phyloP scores from a whole-genome alignment of 129 eudicot species.

The Escallonia herrerae region DNA sequence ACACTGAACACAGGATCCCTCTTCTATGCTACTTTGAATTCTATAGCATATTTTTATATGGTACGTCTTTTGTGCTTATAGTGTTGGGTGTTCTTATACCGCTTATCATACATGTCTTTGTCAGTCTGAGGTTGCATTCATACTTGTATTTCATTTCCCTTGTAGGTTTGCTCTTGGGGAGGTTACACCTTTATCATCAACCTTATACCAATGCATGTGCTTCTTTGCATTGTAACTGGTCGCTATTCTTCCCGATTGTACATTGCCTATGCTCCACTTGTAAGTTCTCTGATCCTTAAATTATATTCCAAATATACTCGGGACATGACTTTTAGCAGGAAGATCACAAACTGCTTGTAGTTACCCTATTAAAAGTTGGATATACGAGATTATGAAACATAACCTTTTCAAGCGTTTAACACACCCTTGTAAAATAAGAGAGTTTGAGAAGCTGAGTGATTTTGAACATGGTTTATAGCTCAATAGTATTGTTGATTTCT shows the following conservation, averaged over 20 bases:
- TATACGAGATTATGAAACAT: no score
- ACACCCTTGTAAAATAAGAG: no score
- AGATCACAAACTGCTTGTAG: not conserved
- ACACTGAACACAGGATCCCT: conserved; percentile 94
- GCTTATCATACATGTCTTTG: not conserved
- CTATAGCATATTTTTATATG: conserved; percentile 93
- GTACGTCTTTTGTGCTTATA: conserved; percentile 29
- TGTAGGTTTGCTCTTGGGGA: conserved; percentile 99
- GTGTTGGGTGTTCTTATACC: conserved; percentile 1
- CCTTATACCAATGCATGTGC: conserved; percentile 97
- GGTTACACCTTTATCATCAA: conserved; percentile 97
- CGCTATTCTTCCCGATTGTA: conserved; percentile 90
- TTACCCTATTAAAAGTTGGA: not conserved
- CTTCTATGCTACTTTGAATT: conserved; percentile 83
- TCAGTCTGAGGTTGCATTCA: not conserved
- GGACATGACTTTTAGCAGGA: conserved; percentile 1
- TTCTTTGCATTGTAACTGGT: conserved; percentile 93
- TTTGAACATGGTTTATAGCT: no score
- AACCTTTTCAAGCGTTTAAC: no score
- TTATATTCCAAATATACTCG: not conserved
- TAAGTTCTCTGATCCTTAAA: conserved; percentile 29
- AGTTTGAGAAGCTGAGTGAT: no score
- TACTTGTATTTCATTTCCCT: not conserved
- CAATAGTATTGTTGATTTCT: no score
- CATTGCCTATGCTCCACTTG: conserved; percentile 96